phyloP scores from a whole-genome alignment of 805 yeast genomes.

The Starmerella lactis-condensi region DNA sequence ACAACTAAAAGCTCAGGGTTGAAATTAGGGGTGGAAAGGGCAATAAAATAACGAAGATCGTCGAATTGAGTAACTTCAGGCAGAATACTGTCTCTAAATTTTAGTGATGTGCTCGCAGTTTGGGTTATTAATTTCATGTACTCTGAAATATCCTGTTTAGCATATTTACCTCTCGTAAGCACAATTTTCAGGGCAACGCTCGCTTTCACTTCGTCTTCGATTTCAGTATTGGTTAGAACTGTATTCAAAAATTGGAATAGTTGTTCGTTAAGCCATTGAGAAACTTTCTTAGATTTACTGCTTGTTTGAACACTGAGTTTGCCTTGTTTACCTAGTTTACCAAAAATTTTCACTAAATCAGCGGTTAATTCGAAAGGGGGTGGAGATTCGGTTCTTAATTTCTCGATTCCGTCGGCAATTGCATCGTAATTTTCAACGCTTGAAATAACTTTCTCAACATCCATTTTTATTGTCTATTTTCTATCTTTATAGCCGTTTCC shows the following conservation, averaged over 20 bases:
- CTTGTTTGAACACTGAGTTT: conserved; percentile 31
- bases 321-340: conserved; percentile 29
- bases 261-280: conserved; percentile 24
- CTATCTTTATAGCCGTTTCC: no score
- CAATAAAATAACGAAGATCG: conserved; percentile 42
- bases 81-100: conserved; percentile 14
- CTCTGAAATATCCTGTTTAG: conserved; percentile 36
- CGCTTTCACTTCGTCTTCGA: conserved; percentile 23
- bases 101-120: conserved; percentile 24
- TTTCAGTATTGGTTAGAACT: neutral
- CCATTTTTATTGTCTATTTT: conserved; percentile 4
- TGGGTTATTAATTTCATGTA: conserved; percentile 27
- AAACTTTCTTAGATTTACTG: conserved; percentile 37
- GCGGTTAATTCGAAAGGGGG: conserved; percentile 19
- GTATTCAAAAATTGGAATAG: conserved; percentile 8
- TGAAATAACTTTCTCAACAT: conserved; percentile 6
- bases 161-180: conserved; percentile 34
- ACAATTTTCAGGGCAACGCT: conserved; percentile 31
- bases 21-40: conserved; percentile 19
- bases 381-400: no score
- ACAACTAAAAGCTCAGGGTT: conserved; percentile 4
- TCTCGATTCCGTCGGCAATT: conserved; percentile 30
- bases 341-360: conserved; percentile 32
- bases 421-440: conserved; percentile 32
- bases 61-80: conserved; percentile 30